Evolutionary conservation across 495 filamentous ascomycete species (phyloP).

Genomic region (Aspergillus affinis): DNA sequence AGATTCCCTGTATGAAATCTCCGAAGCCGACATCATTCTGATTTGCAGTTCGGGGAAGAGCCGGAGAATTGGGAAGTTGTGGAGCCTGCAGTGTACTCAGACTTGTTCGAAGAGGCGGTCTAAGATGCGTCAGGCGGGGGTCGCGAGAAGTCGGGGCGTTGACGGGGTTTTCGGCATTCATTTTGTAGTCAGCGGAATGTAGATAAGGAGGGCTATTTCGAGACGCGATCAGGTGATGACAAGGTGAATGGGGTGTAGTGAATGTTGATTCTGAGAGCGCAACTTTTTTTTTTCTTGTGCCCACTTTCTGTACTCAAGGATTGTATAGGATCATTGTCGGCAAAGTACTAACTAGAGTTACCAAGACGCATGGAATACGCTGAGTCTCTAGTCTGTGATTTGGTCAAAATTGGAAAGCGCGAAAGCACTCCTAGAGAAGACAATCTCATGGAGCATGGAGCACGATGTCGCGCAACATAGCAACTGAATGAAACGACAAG

Average conservation of each 20-base stretch:
- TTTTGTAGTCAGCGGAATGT: neutral
- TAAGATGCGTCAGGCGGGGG: neutral
- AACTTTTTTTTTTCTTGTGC: too few species aligned
- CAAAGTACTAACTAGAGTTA: too few species aligned
- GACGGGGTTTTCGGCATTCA: neutral
- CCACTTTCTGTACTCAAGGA: too few species aligned
- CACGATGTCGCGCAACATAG: neutral
- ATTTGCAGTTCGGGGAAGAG: neutral
- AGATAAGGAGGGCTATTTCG: neutral
- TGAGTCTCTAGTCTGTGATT: neutral
- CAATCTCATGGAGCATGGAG: neutral
- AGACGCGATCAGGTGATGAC: neutral
- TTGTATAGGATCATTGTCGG: too few species aligned
- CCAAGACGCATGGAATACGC: too few species aligned
- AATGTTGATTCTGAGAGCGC: too few species aligned
- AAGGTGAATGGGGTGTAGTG: neutral
- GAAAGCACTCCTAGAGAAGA: neutral
- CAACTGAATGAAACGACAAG: too few species aligned
- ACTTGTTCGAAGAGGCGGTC: neutral
- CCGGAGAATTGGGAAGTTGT: neutral
- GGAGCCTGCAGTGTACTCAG: neutral
- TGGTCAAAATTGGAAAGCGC: too few species aligned
- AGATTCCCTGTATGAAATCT: conserved; percentile 18
- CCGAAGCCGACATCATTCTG: conserved; percentile 8
- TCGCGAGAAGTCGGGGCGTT: neutral